A percentile compares a stretch with the other conserved stretches of the same genome.
phyloP scores from a whole-genome alignment of 148 eudicot genomes.

The Dysphania ambrosioides region DNA sequence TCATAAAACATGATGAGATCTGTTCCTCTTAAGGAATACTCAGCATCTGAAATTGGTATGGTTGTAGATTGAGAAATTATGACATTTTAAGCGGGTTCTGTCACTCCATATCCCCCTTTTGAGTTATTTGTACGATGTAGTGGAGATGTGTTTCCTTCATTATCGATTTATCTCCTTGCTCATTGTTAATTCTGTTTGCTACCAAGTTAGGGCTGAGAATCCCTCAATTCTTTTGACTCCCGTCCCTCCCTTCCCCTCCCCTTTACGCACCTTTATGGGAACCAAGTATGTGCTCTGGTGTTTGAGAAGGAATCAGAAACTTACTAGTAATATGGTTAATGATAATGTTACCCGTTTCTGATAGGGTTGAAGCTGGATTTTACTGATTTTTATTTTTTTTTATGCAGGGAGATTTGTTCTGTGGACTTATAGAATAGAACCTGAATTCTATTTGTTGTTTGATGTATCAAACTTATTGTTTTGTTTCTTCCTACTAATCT shows the following conservation, averaged over 20 bases:
- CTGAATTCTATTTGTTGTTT: neutral
- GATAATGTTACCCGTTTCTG: neutral
- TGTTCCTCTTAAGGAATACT: conserved; percentile 3
- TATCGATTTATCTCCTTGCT: neutral
- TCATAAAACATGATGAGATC: conserved; percentile 11
- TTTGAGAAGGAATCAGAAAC: too few relatives aligned
- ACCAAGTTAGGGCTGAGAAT: neutral
- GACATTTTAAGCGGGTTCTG: neutral
- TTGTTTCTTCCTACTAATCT: neutral
- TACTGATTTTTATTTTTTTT: neutral
- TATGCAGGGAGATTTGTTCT: neutral
- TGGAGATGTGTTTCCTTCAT: neutral
- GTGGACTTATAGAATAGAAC: neutral
- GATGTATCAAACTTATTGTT: neutral
- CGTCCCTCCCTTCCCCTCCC: neutral
- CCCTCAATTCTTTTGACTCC: neutral
- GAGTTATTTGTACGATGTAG: neutral
- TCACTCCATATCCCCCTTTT: neutral
- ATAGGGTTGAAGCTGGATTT: neutral
- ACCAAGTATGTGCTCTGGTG: neutral
- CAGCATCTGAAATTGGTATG: conserved; percentile 1
- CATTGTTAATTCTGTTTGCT: neutral
- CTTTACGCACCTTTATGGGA: too few relatives aligned
- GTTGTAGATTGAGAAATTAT: conserved; percentile 4
- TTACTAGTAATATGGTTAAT: too few relatives aligned